Conservation (phyloP, 2,329 filamentous ascomycete genomes). For the Neofusicoccum cordaticola region DNA sequence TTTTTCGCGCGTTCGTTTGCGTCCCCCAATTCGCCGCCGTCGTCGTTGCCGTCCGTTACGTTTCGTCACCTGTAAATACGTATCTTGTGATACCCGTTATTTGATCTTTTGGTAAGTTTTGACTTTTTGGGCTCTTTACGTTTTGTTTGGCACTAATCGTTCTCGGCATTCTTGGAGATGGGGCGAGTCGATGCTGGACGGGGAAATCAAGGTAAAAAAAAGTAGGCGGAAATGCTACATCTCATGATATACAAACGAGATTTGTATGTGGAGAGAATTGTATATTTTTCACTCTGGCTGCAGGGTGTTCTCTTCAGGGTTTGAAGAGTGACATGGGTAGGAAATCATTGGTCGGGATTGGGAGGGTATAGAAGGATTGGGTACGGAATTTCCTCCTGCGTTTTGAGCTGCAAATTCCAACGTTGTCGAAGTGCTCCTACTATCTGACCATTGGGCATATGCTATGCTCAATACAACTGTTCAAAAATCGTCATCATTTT, state of each 20-base stretch:
- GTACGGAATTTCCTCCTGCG: no score
- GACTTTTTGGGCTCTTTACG: background rate
- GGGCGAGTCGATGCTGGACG: background rate
- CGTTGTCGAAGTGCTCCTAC: no score
- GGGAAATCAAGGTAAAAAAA: background rate
- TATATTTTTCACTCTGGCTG: background rate
- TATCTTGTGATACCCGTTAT: constrained; percentile 12
- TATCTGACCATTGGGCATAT: no score
- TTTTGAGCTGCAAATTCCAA: no score
- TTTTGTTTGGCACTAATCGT: background rate
- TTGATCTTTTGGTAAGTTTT: constrained; percentile 7
- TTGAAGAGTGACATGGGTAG: no score
- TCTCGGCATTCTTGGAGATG: background rate
- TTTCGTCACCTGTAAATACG: constrained; percentile 4
- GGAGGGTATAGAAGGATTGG: no score
- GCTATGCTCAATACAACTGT: no score
- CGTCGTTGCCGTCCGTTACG: background rate
- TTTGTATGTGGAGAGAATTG: background rate
- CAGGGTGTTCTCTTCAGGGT: background rate
- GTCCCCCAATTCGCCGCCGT: background rate
- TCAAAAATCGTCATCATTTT: no score
- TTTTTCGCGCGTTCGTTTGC: background rate
- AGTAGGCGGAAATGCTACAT: background rate
- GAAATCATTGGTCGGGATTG: no score
- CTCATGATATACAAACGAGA: background rate